phyloP scores from a whole-genome alignment of 768 basidiomycete species.

The Megacollybia marginata region DNA sequence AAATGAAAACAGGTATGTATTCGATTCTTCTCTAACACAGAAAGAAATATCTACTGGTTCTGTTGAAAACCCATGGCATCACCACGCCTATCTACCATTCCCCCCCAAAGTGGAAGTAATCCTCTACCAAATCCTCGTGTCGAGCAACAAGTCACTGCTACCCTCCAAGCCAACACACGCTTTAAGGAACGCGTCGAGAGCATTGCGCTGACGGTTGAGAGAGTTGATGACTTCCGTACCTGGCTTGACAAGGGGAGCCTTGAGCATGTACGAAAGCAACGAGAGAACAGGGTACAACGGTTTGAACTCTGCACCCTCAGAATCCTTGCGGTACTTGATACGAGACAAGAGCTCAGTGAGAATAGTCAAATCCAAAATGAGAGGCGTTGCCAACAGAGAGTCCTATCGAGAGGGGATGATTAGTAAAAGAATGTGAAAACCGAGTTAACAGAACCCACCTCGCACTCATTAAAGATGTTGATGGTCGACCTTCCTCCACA shows the following conservation, averaged over 20 bases:
- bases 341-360: conserved; percentile 92
- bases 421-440: conserved; percentile 1
- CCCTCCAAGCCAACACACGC: conserved; percentile 87
- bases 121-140: conserved; percentile 81
- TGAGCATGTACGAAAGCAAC: conserved; percentile 93
- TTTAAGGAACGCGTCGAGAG: conserved; percentile 89
- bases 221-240: conserved; percentile 94
- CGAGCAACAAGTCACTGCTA: conserved; percentile 76
- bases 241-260: conserved; percentile 95
- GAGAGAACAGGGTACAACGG: conserved; percentile 89
- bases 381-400: conserved; percentile 89
- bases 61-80: too few species aligned
- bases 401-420: conserved; percentile 40
- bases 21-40: too few species aligned
- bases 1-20: too few species aligned
- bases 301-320: conserved; percentile 53
- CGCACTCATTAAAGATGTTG: conserved; percentile 98
- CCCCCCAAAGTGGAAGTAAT: too few species aligned
- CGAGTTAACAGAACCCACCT: conserved; percentile 37
- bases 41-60: too few species aligned
- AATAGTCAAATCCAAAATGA: conserved; percentile 91
- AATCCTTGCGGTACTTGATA: conserved; percentile 72
- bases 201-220: conserved; percentile 90
- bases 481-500: conserved; percentile 92
- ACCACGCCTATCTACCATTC: too few species aligned